Evolutionary conservation across 495 filamentous ascomycete genomes (phyloP), one percentile per base, ranked within the genome.

Genomic region (Penicillium mononematosum): DNA sequence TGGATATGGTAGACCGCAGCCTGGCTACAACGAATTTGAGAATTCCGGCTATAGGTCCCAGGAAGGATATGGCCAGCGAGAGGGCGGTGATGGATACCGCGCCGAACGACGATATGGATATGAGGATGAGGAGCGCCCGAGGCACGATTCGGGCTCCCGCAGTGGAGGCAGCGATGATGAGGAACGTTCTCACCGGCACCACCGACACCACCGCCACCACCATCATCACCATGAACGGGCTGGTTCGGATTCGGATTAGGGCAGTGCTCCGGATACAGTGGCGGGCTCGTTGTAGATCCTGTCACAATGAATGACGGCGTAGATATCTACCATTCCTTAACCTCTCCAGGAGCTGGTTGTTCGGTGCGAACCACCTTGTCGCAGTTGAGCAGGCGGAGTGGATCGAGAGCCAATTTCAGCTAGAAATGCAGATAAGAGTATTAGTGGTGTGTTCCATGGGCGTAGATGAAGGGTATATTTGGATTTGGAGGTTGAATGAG

Each of bases 381-480:
- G 57, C 81, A 85, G 64, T 88, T 88, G 32, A 88, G 78, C 53
- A 88, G 58, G 64, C 85, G 83, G 24, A 83, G 74, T 8, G 85
- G 85, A 64, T 88, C 85, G 58, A 84, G 82, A 6, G 85, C 84
- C 60, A 82, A 70, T 75, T 88, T 88, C 44, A 88, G 66, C 83
- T 86, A 58, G 43, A 29, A 44, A 54, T 31, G 42, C 12, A 55
- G 49, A 39, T 32, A 49, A n/a, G 9, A 55, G 29, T 50, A 58
- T 68, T 56, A 63, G 50, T 38, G 51, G 9, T 27, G 10, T 38
- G 41, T 16, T 54, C 45, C 6, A 45, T 53, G 9, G 14, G 34
- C 24, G 20, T 42, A 20, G 22, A 53, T 43, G 24, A 0, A 17
- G 17, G 29, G 29, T 47, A 20, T 12, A 24, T 45, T 7, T 51